Evolutionary conservation across 495 filamentous ascomycete genomes (phyloP), one percentile per base, ranked within the genome.

Genomic region (Glonium stellatum): DNA sequence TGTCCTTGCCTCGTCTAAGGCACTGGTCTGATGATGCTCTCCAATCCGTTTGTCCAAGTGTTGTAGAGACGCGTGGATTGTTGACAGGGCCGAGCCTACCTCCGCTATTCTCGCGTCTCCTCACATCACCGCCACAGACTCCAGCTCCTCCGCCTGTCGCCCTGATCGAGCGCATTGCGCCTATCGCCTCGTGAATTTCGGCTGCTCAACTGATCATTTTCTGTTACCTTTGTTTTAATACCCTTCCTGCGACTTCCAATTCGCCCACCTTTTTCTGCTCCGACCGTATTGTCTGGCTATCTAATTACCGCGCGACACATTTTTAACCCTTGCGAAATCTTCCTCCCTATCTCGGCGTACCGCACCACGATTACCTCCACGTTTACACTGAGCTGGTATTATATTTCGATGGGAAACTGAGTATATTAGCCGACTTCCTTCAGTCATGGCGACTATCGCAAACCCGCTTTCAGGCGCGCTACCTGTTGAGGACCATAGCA

Each of bases 361-460:
- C 13, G 48, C 19, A 15, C 19, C 19, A 25, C 48, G 21, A 27
- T 22, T 22, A 5, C 19, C 13, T 51, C 18, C 21, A 51, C 18
- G 5, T 15, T 15, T 9, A 27, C 15, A 18, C 18, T 18, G 10
- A 51, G 31, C 25, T 9, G 21, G 25, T 13, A 15, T 9, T 15
- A 8, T 23, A 51, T 10, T 23, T 22, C 42, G 15, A 67, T 67
- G 65, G 61, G 44, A 58, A 23, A 44, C 31, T 64, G 58, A 61
- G 55, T 46, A 10, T 6, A 37, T 25, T 21, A 0, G 23, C 19
- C 46, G 57, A 51, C 48, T 51, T 25, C 19, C 25, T 44, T 36
- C n/a, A 57, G 31, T 35, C 18, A 74, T 74, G 72, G 69, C 72
- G 12, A 73, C 72, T 9, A 61, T 58, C 34, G 67, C 65, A 44